phyloP scores from a whole-genome alignment of 257 asterid genomes.

The Solanum virginianum region DNA sequence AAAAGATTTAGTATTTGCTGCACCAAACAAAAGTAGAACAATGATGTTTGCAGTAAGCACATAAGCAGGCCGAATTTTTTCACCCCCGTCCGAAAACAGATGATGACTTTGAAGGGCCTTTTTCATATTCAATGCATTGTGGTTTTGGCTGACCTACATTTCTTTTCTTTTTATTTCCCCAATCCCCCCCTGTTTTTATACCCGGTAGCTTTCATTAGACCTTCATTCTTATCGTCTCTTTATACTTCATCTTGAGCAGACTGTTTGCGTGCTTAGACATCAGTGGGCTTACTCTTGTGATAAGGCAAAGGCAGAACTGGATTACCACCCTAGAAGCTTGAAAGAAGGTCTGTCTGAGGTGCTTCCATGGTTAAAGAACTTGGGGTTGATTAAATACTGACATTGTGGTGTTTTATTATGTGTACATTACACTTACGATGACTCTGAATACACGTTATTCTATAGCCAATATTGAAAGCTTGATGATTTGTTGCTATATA shows the following conservation, averaged over 20 bases:
- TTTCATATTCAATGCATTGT: background rate
- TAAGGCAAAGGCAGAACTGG: slow-evolving; percentile 77
- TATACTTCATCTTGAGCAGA: slow-evolving; percentile 27
- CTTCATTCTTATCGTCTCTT: background rate
- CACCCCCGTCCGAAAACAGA: background rate
- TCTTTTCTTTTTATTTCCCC: background rate
- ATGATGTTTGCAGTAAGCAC: background rate
- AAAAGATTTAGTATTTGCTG: background rate
- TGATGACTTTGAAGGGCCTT: background rate
- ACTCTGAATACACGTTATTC: background rate
- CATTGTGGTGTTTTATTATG: background rate
- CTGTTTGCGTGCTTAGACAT: slow-evolving; percentile 50
- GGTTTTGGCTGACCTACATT: background rate
- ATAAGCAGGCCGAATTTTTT: background rate
- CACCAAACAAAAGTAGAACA: background rate
- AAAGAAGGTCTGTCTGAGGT: slow-evolving; percentile 68
- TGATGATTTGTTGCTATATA: too few relatives aligned
- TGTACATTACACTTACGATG: background rate
- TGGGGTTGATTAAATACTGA: slow-evolving; percentile 54
- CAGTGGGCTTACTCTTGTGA: slow-evolving; percentile 84
- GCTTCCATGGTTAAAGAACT: slow-evolving; percentile 78
- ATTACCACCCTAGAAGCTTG: slow-evolving; percentile 69
- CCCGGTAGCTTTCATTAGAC: background rate
- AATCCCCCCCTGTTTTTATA: background rate
- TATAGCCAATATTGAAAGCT: background rate